Evolutionary conservation across 176 grass and related monocot species (phyloP), one percentile per base, ranked within the genome.

Genomic region (Aegilops speltoides): DNA sequence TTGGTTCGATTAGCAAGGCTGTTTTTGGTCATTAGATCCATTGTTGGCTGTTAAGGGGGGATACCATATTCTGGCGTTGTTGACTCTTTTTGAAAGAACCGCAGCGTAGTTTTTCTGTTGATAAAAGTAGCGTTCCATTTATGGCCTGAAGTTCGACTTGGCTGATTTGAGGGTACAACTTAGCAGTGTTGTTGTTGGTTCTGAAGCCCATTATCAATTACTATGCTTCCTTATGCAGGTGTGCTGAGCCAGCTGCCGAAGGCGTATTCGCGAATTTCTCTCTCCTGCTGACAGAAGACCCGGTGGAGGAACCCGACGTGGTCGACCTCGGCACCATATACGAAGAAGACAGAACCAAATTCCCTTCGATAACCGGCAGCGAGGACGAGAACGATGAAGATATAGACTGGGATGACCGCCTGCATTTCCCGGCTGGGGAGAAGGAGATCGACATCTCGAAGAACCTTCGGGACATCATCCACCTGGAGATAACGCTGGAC

Each of bases 401-500:
- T 14, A 84, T 94, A 52, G 89, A 94, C 57, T 94, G 89, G 86
- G 96, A 98, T 41, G 96, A 95, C 84, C 85, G 88, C 1, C 81
- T 95, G 79, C 85, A 98, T 32, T 98, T 95, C 79, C 96, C 93
- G 4, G 46, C 84, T 1, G 79, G 68, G 67, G 78, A 91, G 28
- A 92, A 74, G 83, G 92, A 97, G 78, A 94, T 93, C 5, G 95
- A 97, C 76, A 88, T 97, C 43, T 97, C 95, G 10, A 97, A 95
- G 82, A 84, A 94, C 78, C 84, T 97, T 12, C 73, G 92, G 26
- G 96, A 98, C 77, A 84, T 89, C 40, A 84, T 98, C 64, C 96
- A 95, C 72, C 14, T 95, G 23, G 89, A 75, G 72, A 75, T 75
- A 77, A 94, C 88, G 2, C 73, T 95, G 52, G 84, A 98, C 34